Evolutionary conservation across 345 rosid genomes (phyloP), one percentile per base, ranked within the genome.

Genomic region (Pugionium dolabratum): DNA sequence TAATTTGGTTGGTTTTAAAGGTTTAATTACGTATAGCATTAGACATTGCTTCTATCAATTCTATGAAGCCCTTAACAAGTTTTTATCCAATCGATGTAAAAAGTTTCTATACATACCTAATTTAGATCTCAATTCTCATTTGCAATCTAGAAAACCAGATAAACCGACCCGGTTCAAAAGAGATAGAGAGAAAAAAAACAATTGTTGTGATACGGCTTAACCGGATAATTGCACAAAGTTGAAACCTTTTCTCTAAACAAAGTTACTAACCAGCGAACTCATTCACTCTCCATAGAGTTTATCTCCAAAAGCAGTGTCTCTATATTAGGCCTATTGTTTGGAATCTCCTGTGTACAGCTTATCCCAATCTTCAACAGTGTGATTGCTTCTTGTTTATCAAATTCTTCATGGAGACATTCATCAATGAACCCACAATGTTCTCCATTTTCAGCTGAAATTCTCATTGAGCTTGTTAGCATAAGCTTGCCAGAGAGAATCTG

Each of bases 401-500:
- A 94, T 11, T 65, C 69, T 60, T 81, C 82, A 1, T 18, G 57
- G 9, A 94, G 91, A 67, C 78, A 73, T 42, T 40, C 60, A 74
- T 95, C 97, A 0, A 87, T 65, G 71, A 88, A 84, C 26, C 81
- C 84, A 59, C 73, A 72, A 6, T 70, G 81, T 42, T 40, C 79
- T 64, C 83, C 67, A 52, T 86, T 82, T 33, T 85, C 96, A 27
- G 90, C 90, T 7, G 90, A 87, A 48, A 28, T 52, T 66, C 95
- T 79, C 64, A 83, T 64, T 32, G 95, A 81, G 73, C 41, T 78
- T 34, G 84, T 70, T 36, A 90, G 85, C 79, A 74, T 79, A 55
- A 70, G 79, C 68, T 83, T 83, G 8, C 99, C 96, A 1, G 91
- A 82, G 45, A 95, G 76, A 72, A 95, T 86, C 66, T 95, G 97